Conservation (phyloP, 306 rosid genomes). For the Dalbergia cultrata region DNA sequence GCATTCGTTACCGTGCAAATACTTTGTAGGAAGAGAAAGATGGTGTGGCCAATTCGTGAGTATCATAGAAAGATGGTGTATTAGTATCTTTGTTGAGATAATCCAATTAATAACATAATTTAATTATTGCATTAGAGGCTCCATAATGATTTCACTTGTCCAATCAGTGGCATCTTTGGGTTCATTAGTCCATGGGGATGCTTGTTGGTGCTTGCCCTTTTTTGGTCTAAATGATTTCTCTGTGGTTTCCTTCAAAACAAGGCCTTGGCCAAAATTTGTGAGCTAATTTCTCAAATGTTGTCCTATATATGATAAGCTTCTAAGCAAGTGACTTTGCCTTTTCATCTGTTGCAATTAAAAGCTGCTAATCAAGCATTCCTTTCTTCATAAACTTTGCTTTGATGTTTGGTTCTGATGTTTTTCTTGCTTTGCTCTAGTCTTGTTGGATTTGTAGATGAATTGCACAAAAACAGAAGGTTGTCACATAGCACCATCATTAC, state of each 20-base stretch:
- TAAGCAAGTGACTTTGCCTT: not conserved
- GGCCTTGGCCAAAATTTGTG: constrained; percentile 53
- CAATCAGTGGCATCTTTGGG: constrained; percentile 49
- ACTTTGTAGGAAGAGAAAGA: constrained; percentile 41
- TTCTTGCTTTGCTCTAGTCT: not conserved
- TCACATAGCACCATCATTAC: constrained; percentile 43
- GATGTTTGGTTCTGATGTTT: constrained; percentile 15
- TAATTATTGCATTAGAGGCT: constrained; percentile 50
- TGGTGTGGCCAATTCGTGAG: constrained; percentile 72
- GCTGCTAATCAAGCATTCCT: constrained; percentile 6
- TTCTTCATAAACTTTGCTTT: not conserved
- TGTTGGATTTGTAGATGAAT: constrained; percentile 48
- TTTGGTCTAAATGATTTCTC: constrained; percentile 37
- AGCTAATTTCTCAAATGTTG: constrained; percentile 11
- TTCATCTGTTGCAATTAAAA: constrained; percentile 1
- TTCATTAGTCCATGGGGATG: constrained; percentile 44
- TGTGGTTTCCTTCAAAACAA: constrained; percentile 43
- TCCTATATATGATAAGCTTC: not conserved
- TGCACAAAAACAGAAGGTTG: constrained; percentile 45
- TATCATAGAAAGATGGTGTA: not conserved
- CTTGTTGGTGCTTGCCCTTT: constrained; percentile 43
- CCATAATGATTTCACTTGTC: constrained; percentile 52
- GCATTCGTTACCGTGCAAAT: not conserved
- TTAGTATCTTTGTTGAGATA: not conserved
- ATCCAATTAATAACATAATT: not conserved